These are phyloP conservation scores for Eutrema yunnanense DNA, from an alignment of 345 rosid genomes.

Conservation along the genomic window DNA sequence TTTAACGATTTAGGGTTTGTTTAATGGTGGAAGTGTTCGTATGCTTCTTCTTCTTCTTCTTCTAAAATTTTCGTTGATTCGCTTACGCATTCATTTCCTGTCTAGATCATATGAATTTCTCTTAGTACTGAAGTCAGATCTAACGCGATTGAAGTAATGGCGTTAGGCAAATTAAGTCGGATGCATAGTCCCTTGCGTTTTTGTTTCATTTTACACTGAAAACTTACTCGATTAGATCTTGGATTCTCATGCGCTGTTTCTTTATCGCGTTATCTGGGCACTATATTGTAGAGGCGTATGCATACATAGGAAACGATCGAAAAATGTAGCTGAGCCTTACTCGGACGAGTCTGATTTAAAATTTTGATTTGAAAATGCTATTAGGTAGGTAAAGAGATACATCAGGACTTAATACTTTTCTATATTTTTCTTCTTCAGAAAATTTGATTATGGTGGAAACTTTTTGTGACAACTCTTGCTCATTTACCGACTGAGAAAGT, in stretches of 20 bases:
- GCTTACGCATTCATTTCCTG: not conserved
- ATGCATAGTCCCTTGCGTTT: not conserved
- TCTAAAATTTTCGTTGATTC: not conserved
- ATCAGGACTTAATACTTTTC: not conserved
- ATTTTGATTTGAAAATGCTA: slow-evolving; percentile 10
- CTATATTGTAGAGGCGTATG: not conserved
- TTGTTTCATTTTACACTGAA: not conserved
- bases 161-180: not conserved
- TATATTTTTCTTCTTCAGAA: not conserved
- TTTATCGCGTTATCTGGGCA: not conserved
- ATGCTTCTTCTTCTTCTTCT: not conserved
- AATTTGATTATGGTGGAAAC: not conserved
- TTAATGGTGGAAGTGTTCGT: not conserved
- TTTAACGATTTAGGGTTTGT: slow-evolving; percentile 12
- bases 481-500: not conserved
- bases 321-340: slow-evolving; percentile 8
- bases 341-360: not conserved
- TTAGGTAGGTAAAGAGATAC: slow-evolving; percentile 19
- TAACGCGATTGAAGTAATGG: slow-evolving; percentile 6
- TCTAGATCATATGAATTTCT: slow-evolving; percentile 9
- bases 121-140: slow-evolving; percentile 16
- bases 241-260: not conserved
- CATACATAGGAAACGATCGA: not conserved
- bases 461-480: not conserved
- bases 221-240: slow-evolving; percentile 12